Conservation (phyloP, 371 early-diverging fungal species). For the Mortierella sp. region DNA sequence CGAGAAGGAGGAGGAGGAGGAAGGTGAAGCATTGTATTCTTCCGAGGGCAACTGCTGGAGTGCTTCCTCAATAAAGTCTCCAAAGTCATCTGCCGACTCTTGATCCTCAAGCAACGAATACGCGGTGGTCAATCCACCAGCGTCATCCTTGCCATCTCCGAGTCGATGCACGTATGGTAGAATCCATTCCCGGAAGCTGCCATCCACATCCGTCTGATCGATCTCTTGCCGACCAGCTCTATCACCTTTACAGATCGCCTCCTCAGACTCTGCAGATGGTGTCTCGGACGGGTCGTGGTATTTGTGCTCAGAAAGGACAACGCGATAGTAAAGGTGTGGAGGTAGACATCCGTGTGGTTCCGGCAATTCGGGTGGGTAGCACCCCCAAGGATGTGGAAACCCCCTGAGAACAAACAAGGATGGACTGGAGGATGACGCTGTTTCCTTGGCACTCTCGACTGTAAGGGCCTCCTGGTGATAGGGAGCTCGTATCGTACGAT, state of each 20-base stretch:
- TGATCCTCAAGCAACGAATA: constrained; percentile 25
- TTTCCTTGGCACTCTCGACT: background rate
- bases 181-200: constrained; percentile 21
- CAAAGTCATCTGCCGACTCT: constrained; percentile 41
- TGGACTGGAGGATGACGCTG: background rate
- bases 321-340: constrained; percentile 37
- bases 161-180: constrained; percentile 37
- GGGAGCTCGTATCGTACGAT: background rate
- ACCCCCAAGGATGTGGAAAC: constrained; percentile 28
- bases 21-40: too few species aligned
- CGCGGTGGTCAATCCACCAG: constrained; percentile 38
- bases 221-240: too few species aligned
- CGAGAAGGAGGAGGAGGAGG: too few species aligned
- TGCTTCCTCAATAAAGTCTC: constrained; percentile 13
- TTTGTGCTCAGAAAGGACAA: constrained; percentile 8
- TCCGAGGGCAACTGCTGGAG: background rate
- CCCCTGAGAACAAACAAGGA: constrained; percentile 21
- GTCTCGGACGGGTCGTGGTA: too few species aligned
- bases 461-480: background rate
- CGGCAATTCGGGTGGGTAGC: constrained; percentile 24
- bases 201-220: too few species aligned
- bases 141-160: constrained; percentile 39
- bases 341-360: constrained; percentile 48
- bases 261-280: too few species aligned
- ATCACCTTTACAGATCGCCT: too few species aligned